Evolutionary conservation across 1,284 basidiomycete genomes (phyloP).

Genomic region (Vanrija sp.): DNA sequence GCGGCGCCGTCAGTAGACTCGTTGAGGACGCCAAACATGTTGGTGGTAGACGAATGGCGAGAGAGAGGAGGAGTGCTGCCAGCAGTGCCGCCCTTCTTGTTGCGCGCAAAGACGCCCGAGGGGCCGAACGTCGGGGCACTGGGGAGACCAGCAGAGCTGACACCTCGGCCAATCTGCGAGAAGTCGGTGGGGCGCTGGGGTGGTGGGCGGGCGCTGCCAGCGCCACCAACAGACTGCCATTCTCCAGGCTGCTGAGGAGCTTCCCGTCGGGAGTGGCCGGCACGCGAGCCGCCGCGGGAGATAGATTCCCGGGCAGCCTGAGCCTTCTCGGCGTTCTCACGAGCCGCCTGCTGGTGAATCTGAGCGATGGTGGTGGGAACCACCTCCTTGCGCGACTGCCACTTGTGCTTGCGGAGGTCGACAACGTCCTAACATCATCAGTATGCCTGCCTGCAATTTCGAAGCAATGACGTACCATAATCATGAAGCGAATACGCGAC

Average conservation of each 20-base stretch:
- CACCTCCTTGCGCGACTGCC: conserved; percentile 68
- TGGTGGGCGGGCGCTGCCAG: conserved; percentile 40
- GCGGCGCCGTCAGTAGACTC: conserved; percentile 52
- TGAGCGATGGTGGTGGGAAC: conserved; percentile 87
- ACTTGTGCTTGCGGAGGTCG: conserved; percentile 78
- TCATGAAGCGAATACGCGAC: conserved; percentile 91
- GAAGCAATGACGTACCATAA: conserved; percentile 61
- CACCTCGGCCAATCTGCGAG: conserved; percentile 69
- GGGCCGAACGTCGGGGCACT: conserved; percentile 70
- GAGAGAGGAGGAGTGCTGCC: conserved; percentile 63
- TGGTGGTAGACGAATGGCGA: conserved; percentile 69
- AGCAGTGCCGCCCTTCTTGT: conserved; percentile 56
- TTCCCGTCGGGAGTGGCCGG: conserved; percentile 68
- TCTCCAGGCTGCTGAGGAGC: conserved; percentile 60
- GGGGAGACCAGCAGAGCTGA: conserved; percentile 76
- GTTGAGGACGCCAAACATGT: conserved; percentile 81
- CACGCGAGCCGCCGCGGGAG: conserved; percentile 76
- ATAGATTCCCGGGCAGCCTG: conserved; percentile 55
- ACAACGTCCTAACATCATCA: conserved; percentile 65
- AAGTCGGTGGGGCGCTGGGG: conserved; percentile 67
- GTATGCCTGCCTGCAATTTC: conserved; percentile 8
- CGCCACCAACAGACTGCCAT: conserved; percentile 73
- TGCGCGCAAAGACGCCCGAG: conserved; percentile 70
- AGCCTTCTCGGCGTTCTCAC: conserved; percentile 73
- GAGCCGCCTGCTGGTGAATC: conserved; percentile 73